phyloP scores from a whole-genome alignment of 768 basidiomycete genomes.

The Paxillus ammoniavirescens region DNA sequence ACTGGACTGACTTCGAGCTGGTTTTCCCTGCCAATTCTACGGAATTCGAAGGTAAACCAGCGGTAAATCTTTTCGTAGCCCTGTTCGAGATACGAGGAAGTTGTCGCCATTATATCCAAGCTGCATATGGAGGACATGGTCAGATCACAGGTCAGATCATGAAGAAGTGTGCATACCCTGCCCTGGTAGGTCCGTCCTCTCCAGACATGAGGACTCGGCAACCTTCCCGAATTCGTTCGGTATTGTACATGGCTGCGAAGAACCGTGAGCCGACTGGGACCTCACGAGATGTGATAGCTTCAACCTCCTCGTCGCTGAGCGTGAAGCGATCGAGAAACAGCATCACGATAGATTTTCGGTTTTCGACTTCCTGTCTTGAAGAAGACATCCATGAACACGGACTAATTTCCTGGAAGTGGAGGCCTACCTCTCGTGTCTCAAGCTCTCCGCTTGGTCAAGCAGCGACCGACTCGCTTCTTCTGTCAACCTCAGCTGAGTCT shows the following conservation, averaged over 20 bases:
- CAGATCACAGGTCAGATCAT: neutral
- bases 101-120: constrained; percentile 84
- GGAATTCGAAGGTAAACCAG: constrained; percentile 84
- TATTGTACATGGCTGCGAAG: constrained; percentile 86
- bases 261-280: constrained; percentile 71
- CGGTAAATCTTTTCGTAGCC: constrained; percentile 88
- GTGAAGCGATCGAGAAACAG: constrained; percentile 87
- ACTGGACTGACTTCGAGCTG: constrained; percentile 64
- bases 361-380: constrained; percentile 64
- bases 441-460: constrained; percentile 78
- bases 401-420: neutral
- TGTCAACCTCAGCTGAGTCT: constrained; percentile 68
- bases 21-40: constrained; percentile 70
- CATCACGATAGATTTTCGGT: constrained; percentile 68
- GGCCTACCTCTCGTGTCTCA: constrained; percentile 68
- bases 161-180: constrained; percentile 51
- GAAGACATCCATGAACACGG: neutral
- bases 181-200: constrained; percentile 73
- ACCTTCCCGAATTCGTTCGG: constrained; percentile 78
- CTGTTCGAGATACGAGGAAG: constrained; percentile 79
- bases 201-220: constrained; percentile 86
- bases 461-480: constrained; percentile 75
- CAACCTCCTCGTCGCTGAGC: constrained; percentile 67
- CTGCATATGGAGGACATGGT: constrained; percentile 38
- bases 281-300: constrained; percentile 77